phyloP scores from a whole-genome alignment of 2,329 filamentous ascomycete species.

The Calcarisporium arbuscula region DNA sequence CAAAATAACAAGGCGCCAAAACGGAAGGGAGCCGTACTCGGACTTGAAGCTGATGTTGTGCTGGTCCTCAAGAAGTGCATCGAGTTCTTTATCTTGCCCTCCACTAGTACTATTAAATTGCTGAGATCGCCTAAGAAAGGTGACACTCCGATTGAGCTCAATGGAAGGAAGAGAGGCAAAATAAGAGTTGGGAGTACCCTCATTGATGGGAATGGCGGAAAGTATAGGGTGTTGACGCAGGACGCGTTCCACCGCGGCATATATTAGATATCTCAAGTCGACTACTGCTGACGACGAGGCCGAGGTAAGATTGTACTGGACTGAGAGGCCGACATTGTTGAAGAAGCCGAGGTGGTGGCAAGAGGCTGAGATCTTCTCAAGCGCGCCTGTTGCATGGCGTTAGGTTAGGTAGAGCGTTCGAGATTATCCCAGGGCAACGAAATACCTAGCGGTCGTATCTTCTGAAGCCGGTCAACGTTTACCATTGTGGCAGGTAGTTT shows the following conservation, averaged over 20 bases:
- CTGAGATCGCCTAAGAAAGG: conserved; percentile 22
- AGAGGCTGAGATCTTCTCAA: conserved; percentile 37
- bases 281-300: conserved; percentile 17
- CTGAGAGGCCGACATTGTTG: conserved; percentile 34
- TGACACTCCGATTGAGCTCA: conserved; percentile 29
- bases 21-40: conserved; percentile 28
- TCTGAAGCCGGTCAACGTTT: no score
- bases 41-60: conserved; percentile 28
- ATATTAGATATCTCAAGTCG: conserved; percentile 21
- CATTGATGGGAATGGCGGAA: conserved; percentile 32
- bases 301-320: conserved; percentile 25
- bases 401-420: no score
- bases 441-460: no score
- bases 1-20: conserved; percentile 37
- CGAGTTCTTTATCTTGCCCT: conserved; percentile 30
- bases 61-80: conserved; percentile 31
- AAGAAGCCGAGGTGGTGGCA: conserved; percentile 36
- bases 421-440: no score
- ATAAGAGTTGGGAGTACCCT: conserved; percentile 31
- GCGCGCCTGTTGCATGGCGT: conserved; percentile 31
- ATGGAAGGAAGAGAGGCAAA: conserved; percentile 37
- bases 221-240: conserved; percentile 34
- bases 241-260: conserved; percentile 24
- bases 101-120: conserved; percentile 10
- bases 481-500: no score